Base-by-base conservation (phyloP, 768 basidiomycete species). In the Tylopilus balloui region DNA sequence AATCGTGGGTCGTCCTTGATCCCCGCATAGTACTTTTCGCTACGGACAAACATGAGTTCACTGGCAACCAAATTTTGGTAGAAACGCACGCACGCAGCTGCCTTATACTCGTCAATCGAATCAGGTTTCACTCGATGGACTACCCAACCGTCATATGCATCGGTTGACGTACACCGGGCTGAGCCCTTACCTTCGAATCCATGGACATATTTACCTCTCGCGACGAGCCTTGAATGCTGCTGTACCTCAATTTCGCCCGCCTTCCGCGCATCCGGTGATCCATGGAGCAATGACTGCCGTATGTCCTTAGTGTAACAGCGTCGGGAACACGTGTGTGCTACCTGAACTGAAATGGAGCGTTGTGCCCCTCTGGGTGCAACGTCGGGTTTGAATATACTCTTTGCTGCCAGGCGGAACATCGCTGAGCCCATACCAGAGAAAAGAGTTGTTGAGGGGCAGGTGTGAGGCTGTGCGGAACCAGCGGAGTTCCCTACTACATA, bases 161-260 rank as follows among this genome's bases (percentile, higher is more conserved):
- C 5, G 29, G 7, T 17, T 28, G 35, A 50, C 19, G 1, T 21
- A 45, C 37, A 46, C 40, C 29, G 48, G 35, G 6, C 34, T 34
- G 37, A 20, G 10, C 23, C 13, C 51, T 42, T 61, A 92, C 92
- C 77, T 71, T 92, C 89, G 57, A 95, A 83, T 12, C 84, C 88
- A 66, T 95, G 92, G 28, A 94, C 78, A 64, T 93, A 94, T 76
- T 98, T 98, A 39, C 93, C 92, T 50, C 95, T 75, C 28, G 90
- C 95, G 34, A 99, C 86, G 8, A 94, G 70, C 58, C 83, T 78
- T 2, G 91, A 93, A 66, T 98, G 93, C 61, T 94, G 89, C 48
- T 80, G 79, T 38, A 78, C 71, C 49, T 86, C 84, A 31, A 81
- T 69, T 42, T 89, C 88, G 34, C 92, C 88, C 37, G 84, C 89